phyloP scores from a whole-genome alignment of 306 rosid genomes.

The Acacia acuminata region DNA sequence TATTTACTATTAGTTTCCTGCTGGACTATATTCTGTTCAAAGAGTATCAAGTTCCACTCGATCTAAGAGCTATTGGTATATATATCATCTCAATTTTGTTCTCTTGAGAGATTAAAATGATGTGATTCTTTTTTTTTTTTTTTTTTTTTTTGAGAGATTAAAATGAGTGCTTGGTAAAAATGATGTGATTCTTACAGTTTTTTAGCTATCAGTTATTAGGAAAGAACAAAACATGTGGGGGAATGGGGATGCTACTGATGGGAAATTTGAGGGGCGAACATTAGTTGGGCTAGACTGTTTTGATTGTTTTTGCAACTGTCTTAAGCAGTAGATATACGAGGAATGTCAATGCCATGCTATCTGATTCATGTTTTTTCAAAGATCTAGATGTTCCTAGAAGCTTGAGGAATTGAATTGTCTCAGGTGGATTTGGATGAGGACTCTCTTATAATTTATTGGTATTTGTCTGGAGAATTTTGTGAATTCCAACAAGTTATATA shows the following conservation, averaged over 20 bases:
- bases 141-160: background rate
- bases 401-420: background rate
- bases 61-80: background rate
- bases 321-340: background rate
- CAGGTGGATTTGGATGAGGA: background rate
- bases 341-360: background rate
- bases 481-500: background rate
- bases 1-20: background rate
- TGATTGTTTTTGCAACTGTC: too few relatives aligned
- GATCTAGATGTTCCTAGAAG: background rate
- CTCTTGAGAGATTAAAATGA: background rate
- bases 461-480: background rate
- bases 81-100: background rate
- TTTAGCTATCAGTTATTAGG: background rate
- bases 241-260: background rate
- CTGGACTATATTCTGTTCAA: background rate
- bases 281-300: background rate
- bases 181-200: background rate
- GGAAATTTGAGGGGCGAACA: background rate
- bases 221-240: background rate
- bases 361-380: background rate
- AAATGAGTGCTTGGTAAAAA: too few relatives aligned
- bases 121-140: too few relatives aligned
- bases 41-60: background rate
- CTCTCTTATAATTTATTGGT: background rate